A percentile compares a stretch with the other conserved stretches of the same genome.
phyloP scores from a whole-genome alignment of 164 flowering plant species.

The Sextonia rubra region DNA sequence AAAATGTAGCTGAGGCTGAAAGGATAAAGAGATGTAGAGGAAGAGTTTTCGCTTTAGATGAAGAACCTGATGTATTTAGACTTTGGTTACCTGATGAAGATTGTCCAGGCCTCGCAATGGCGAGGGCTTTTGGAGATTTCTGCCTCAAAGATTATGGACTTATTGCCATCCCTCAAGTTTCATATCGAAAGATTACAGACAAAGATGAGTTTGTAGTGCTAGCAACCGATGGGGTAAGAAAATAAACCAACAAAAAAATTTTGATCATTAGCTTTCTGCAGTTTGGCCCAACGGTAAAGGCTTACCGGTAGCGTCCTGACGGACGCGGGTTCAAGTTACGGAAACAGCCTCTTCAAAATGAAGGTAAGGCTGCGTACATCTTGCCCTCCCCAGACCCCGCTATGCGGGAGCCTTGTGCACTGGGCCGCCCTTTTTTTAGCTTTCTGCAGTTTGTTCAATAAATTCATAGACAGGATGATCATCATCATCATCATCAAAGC shows the following conservation, averaged over 20 bases:
- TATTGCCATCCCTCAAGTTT: conserved; percentile 59
- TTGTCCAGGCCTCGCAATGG: conserved; percentile 85
- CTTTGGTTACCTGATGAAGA: conserved; percentile 83
- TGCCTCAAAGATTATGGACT: conserved; percentile 81
- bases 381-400: no score
- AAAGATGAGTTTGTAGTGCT: conserved; percentile 77
- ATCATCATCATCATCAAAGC: no score
- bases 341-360: no score
- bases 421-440: no score
- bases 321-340: no score
- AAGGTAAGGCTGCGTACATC: no score
- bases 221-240: conserved; percentile 93
- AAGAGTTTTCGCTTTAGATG: conserved; percentile 56
- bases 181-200: conserved; percentile 45
- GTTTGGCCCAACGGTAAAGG: no score
- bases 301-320: no score
- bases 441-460: no score
- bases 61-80: conserved; percentile 61
- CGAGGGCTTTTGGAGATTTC: conserved; percentile 88
- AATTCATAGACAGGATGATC: no score
- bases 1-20: conserved; percentile 51
- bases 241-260: neutral
- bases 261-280: neutral
- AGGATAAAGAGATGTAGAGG: conserved; percentile 62
- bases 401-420: no score